Conservation (phyloP, 2,329 filamentous ascomycete species). For the Penicillium glabrum region DNA sequence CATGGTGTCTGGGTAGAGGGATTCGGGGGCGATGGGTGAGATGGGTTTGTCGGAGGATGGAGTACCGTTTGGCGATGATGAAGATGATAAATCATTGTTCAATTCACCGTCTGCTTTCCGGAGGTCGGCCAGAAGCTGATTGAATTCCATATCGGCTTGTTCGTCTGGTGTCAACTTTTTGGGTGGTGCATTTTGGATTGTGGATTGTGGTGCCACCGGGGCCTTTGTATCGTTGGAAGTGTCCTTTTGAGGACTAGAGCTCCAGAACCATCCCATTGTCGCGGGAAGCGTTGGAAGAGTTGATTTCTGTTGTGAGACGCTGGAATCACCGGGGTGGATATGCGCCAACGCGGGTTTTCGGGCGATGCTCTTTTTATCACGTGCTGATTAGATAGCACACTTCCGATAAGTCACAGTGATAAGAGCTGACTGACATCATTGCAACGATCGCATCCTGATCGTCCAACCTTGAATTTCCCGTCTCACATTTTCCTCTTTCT, state of each 20-base stretch:
- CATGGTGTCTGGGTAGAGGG: slow-evolving; percentile 77
- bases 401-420: not conserved
- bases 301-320: not conserved
- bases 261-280: slow-evolving; percentile 51
- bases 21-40: slow-evolving; percentile 57
- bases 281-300: slow-evolving; percentile 1
- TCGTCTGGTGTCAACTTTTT: slow-evolving; percentile 44
- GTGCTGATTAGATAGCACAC: not conserved
- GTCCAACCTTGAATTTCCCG: not conserved
- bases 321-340: not conserved
- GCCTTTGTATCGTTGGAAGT: slow-evolving; percentile 15
- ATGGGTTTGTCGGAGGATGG: slow-evolving; percentile 14
- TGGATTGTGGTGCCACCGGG: slow-evolving; percentile 12
- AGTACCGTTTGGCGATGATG: not conserved
- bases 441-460: slow-evolving; percentile 1
- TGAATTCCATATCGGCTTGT: slow-evolving; percentile 56
- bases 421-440: slow-evolving; percentile 7
- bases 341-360: slow-evolving; percentile 9
- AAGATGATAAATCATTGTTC: slow-evolving; percentile 7
- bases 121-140: slow-evolving; percentile 53
- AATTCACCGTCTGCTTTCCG: slow-evolving; percentile 35
- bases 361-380: slow-evolving; percentile 5
- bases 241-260: slow-evolving; percentile 31
- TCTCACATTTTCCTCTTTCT: not conserved
- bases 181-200: slow-evolving; percentile 20